Evolutionary conservation across 2,329 filamentous ascomycete species (phyloP).

Genomic region (Xenosphaeropsis pyriputrescens): DNA sequence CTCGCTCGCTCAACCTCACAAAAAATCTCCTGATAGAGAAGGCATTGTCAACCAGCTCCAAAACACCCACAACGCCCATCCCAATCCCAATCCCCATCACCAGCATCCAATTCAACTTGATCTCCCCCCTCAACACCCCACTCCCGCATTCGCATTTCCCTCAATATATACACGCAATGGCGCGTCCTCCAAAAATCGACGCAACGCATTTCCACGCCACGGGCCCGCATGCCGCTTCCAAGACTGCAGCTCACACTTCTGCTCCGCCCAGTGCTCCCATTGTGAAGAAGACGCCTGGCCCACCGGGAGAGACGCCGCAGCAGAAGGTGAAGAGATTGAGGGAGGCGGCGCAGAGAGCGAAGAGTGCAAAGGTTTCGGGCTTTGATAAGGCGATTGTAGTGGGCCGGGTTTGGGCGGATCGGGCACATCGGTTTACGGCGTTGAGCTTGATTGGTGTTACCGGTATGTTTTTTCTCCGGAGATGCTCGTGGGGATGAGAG

Average conservation of each 20-base stretch:
- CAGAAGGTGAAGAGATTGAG: slow-evolving; percentile 19
- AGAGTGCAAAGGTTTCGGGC: slow-evolving; percentile 14
- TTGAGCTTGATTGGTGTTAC: slow-evolving; percentile 18
- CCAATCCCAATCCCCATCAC: too few species aligned
- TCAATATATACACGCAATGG: not conserved
- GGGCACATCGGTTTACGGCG: slow-evolving; percentile 18
- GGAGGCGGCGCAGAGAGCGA: slow-evolving; percentile 18
- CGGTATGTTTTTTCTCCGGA: slow-evolving; percentile 9
- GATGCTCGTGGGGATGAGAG: too few species aligned
- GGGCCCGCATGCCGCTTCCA: slow-evolving; percentile 55
- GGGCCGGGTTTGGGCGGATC: slow-evolving; percentile 20
- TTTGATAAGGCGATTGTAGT: slow-evolving; percentile 16
- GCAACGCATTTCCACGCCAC: slow-evolving; percentile 67
- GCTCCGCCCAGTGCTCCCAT: slow-evolving; percentile 4
- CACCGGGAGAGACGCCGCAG: slow-evolving; percentile 19
- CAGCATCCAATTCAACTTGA: too few species aligned
- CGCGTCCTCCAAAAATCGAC: slow-evolving; percentile 25
- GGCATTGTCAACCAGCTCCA: slow-evolving; percentile 6
- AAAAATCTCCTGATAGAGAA: slow-evolving; percentile 12
- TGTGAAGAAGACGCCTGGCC: slow-evolving; percentile 6
- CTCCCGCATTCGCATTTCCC: too few species aligned
- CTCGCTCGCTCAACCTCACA: slow-evolving; percentile 7
- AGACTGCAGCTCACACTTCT: slow-evolving; percentile 28
- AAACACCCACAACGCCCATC: not conserved
- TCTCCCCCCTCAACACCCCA: too few species aligned